Percentiles rank a stretch among this genome's conserved stretches.
These are phyloP conservation scores for Erythrobasidium yunnanense DNA, from an alignment of 768 basidiomycete genomes.

Conservation along the genomic window DNA sequence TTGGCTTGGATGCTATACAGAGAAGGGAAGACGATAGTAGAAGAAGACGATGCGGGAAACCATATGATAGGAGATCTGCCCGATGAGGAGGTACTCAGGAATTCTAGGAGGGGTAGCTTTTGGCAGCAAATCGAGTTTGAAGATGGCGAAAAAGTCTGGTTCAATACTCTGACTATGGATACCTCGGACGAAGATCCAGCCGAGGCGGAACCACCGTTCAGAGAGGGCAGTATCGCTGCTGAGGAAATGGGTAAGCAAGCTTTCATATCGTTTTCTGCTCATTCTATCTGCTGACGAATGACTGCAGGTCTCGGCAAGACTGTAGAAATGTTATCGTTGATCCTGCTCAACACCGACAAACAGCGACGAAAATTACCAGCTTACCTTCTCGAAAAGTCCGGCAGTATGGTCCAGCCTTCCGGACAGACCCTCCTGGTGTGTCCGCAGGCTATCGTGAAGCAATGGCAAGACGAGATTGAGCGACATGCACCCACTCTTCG, in stretches of 20 bases:
- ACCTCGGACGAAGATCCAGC: background rate
- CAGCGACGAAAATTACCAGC: constrained; percentile 23
- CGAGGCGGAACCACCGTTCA: constrained; percentile 28
- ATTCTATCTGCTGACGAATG: background rate
- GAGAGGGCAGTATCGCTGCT: constrained; percentile 41
- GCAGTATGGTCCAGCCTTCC: constrained; percentile 33
- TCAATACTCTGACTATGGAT: background rate
- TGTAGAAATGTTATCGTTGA: constrained; percentile 42
- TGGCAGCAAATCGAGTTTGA: constrained; percentile 30
- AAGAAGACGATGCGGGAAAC: background rate
- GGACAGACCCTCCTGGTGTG: constrained; percentile 43
- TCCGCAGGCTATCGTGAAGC: constrained; percentile 42
- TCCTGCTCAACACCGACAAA: constrained; percentile 36
- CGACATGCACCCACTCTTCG: constrained; percentile 41
- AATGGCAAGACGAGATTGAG: constrained; percentile 43
- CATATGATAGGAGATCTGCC: background rate
- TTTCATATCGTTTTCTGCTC: background rate
- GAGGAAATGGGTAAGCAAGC: constrained; percentile 44
- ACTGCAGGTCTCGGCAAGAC: constrained; percentile 44
- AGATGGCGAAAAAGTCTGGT: constrained; percentile 12
- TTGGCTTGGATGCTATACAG: constrained; percentile 40
- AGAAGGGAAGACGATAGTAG: constrained; percentile 34
- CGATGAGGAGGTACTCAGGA: background rate
- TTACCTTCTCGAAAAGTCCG: constrained; percentile 26
- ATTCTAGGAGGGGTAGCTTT: background rate